phyloP scores from a whole-genome alignment of 495 filamentous ascomycete genomes.

The Clavariopsis aquatica region DNA sequence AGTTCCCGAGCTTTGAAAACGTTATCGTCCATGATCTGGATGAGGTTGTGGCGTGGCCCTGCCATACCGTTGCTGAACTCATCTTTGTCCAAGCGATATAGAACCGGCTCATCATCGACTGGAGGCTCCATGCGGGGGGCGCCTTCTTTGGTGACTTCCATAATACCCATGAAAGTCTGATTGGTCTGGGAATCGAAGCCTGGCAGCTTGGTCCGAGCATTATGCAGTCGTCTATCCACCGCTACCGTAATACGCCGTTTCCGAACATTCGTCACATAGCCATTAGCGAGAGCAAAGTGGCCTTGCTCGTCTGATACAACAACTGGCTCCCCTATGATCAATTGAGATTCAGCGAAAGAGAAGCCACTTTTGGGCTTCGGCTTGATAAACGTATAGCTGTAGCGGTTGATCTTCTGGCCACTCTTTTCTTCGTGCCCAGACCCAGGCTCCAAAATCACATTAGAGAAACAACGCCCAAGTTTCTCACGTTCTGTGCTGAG shows the following conservation, averaged over 20 bases:
- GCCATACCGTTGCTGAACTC: slow-evolving; percentile 99
- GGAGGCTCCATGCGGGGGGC: slow-evolving; percentile 46
- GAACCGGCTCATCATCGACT: slow-evolving; percentile 55
- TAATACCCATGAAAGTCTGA: slow-evolving; percentile 86
- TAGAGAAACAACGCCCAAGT: slow-evolving; percentile 74
- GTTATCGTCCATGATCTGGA: slow-evolving; percentile 85
- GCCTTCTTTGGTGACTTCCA: slow-evolving; percentile 72
- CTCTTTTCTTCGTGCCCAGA: slow-evolving; percentile 66
- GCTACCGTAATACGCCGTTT: slow-evolving; percentile 77
- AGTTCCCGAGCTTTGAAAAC: slow-evolving; percentile 71
- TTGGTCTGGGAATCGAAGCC: slow-evolving; percentile 75
- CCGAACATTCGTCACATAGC: slow-evolving; percentile 76
- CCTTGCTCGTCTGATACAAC: slow-evolving; percentile 96
- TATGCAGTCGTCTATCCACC: slow-evolving; percentile 84
- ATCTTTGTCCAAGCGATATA: slow-evolving; percentile 92
- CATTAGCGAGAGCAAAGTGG: slow-evolving; percentile 90
- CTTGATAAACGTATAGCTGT: slow-evolving; percentile 78
- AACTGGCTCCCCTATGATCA: slow-evolving; percentile 85
- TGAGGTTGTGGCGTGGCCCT: slow-evolving; percentile 85
- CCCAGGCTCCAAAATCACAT: slow-evolving; percentile 75
- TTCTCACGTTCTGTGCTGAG: slow-evolving; percentile 84
- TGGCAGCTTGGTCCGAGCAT: slow-evolving; percentile 69
- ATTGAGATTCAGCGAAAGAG: slow-evolving; percentile 87
- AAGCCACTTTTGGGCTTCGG: slow-evolving; percentile 57
- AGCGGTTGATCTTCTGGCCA: slow-evolving; percentile 84